Conservation (phyloP, 1,139 yeast species). For the Hyphopichia buzzinii region DNA sequence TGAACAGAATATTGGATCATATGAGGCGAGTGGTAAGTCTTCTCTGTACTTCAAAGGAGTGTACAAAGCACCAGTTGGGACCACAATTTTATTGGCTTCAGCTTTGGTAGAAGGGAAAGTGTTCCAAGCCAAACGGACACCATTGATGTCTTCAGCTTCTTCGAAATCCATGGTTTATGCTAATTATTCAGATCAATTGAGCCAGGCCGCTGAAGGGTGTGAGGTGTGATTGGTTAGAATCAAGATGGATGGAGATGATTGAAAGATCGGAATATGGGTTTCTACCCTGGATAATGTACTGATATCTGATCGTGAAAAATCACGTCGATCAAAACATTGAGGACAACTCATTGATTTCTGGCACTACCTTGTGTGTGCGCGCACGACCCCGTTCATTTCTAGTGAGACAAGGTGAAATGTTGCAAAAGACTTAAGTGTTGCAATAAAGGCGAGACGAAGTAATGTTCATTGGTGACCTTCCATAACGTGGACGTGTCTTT, state of each 20-base stretch:
- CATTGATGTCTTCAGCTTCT: slow-evolving; percentile 51
- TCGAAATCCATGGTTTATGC: slow-evolving; percentile 40
- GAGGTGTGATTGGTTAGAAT: no score
- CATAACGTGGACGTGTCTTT: no score
- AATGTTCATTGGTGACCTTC: no score
- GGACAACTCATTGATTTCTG: not conserved
- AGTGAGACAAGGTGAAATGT: not conserved
- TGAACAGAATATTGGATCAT: slow-evolving; percentile 88
- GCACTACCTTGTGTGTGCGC: not conserved
- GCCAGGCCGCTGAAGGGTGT: not conserved
- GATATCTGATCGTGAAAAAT: not conserved
- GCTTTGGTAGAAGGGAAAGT: slow-evolving; percentile 77
- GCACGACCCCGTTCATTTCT: not conserved
- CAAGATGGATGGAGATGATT: no score
- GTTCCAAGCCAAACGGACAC: slow-evolving; percentile 52
- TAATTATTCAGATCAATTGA: not conserved
- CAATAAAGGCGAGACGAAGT: no score
- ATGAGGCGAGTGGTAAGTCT: slow-evolving; percentile 76
- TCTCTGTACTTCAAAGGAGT: slow-evolving; percentile 85
- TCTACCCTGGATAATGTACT: not conserved
- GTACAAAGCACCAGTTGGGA: slow-evolving; percentile 91
- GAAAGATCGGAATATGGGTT: no score
- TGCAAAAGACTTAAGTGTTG: no score
- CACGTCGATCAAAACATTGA: not conserved
- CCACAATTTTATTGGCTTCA: slow-evolving; percentile 90